A percentile compares a stretch with the other conserved stretches of the same genome.
Conservation (phyloP, 768 basidiomycete genomes). For the Termitomyces sp. region DNA sequence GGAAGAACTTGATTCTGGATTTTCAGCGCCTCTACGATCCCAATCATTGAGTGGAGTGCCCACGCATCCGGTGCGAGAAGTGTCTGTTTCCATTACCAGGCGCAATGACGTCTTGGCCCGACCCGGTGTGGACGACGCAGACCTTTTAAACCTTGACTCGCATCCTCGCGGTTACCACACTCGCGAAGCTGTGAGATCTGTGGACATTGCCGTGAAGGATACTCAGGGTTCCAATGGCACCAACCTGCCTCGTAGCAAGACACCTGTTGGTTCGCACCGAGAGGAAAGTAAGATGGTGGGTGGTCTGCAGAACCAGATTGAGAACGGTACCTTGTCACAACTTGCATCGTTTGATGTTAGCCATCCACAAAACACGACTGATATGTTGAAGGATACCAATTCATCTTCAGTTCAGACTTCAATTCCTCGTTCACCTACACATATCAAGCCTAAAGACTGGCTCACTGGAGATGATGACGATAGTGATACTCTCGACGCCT, state of each 20-base stretch:
- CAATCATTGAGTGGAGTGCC: conserved; percentile 2
- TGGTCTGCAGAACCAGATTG: neutral
- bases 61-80: conserved; percentile 11
- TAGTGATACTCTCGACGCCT: conserved; percentile 10
- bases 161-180: conserved; percentile 18
- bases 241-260: neutral
- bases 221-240: conserved; percentile 8
- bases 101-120: conserved; percentile 4
- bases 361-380: conserved; percentile 5
- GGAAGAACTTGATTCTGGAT: conserved; percentile 72
- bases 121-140: conserved; percentile 1
- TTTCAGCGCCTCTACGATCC: conserved; percentile 24
- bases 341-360: conserved; percentile 38
- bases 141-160: conserved; percentile 19
- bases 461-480: conserved; percentile 65
- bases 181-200: conserved; percentile 45
- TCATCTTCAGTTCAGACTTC: neutral
- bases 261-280: neutral
- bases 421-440: neutral
- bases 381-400: neutral
- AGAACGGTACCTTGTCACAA: conserved; percentile 18
- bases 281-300: conserved; percentile 1
- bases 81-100: conserved; percentile 4
- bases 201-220: conserved; percentile 51
- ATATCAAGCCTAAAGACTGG: conserved; percentile 49